A percentile compares a stretch with the other conserved stretches of the same genome.
These are phyloP conservation scores for Solanum chacoense DNA, from an alignment of 305 asterid species.

Conservation along the genomic window DNA sequence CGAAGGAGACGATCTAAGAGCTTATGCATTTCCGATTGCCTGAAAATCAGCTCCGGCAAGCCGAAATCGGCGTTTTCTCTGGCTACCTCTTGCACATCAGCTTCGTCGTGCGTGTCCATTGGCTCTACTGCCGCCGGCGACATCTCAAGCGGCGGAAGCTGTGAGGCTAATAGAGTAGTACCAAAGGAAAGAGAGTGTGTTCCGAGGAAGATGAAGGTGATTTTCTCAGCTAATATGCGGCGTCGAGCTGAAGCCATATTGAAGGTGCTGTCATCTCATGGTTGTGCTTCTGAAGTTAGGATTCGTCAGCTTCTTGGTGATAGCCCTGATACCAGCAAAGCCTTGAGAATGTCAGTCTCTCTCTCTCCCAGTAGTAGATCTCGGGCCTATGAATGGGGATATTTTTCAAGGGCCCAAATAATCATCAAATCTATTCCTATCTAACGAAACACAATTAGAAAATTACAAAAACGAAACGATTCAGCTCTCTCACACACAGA, in stretches of 20 bases:
- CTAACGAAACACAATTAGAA: neutral
- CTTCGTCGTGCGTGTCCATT: constrained; percentile 40
- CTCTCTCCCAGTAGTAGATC: neutral
- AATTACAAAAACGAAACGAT: neutral
- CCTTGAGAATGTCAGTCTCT: constrained; percentile 61
- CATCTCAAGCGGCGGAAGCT: constrained; percentile 24
- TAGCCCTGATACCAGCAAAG: constrained; percentile 98
- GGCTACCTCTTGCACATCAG: constrained; percentile 25
- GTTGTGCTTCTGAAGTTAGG: constrained; percentile 68
- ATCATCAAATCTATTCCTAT: neutral
- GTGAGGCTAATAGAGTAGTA: neutral
- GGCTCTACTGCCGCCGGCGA: constrained; percentile 15
- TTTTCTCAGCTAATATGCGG: constrained; percentile 39
- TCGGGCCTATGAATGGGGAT: neutral
- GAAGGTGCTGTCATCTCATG: constrained; percentile 41
- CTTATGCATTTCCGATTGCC: constrained; percentile 31
- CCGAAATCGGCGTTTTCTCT: constrained; percentile 21
- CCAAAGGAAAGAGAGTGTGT: neutral
- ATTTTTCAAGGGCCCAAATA: neutral
- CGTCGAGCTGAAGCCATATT: constrained; percentile 65
- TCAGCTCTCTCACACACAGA: neutral
- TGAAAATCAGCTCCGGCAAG: constrained; percentile 27
- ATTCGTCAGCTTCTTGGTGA: constrained; percentile 83
- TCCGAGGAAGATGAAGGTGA: constrained; percentile 26
- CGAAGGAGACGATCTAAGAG: constrained; percentile 61